Conservation (phyloP, 2,329 filamentous ascomycete species). For the Chaetomium globosum region DNA sequence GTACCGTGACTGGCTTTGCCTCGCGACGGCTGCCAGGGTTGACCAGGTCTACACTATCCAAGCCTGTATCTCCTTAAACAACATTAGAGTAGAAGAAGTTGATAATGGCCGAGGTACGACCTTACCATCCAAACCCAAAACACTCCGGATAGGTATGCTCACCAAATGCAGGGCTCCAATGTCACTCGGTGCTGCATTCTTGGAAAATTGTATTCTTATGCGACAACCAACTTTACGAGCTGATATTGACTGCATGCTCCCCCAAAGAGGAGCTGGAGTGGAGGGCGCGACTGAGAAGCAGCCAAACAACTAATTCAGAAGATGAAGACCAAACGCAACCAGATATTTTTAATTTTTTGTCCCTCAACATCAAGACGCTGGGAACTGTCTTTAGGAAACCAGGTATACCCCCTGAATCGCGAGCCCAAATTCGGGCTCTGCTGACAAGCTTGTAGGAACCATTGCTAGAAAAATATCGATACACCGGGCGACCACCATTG, state of each 20-base stretch:
- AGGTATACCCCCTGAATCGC: slow-evolving; percentile 48
- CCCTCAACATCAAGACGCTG: slow-evolving; percentile 71
- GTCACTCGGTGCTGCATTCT: slow-evolving; percentile 80
- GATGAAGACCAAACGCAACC: slow-evolving; percentile 52
- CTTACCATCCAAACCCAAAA: slow-evolving; percentile 30
- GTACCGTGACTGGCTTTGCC: slow-evolving; percentile 77
- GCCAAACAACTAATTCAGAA: slow-evolving; percentile 53
- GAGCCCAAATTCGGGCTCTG: neutral
- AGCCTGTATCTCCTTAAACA: slow-evolving; percentile 70
- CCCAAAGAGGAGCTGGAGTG: slow-evolving; percentile 78
- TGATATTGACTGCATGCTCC: slow-evolving; percentile 85
- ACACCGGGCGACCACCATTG: slow-evolving; percentile 74
- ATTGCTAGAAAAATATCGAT: slow-evolving; percentile 73
- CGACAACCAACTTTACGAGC: slow-evolving; percentile 74
- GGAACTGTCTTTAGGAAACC: slow-evolving; percentile 75
- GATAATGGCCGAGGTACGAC: slow-evolving; percentile 72
- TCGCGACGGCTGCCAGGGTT: slow-evolving; percentile 68
- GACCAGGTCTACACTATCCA: slow-evolving; percentile 71
- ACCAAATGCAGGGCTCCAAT: slow-evolving; percentile 71
- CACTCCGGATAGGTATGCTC: neutral
- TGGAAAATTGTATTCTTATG: slow-evolving; percentile 91
- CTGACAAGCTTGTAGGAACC: slow-evolving; percentile 50
- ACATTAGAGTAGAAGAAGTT: slow-evolving; percentile 67
- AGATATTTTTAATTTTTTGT: slow-evolving; percentile 64
- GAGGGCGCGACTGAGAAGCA: slow-evolving; percentile 64